Conservation (phyloP, 345 rosid genomes). For the Acer campestre region DNA sequence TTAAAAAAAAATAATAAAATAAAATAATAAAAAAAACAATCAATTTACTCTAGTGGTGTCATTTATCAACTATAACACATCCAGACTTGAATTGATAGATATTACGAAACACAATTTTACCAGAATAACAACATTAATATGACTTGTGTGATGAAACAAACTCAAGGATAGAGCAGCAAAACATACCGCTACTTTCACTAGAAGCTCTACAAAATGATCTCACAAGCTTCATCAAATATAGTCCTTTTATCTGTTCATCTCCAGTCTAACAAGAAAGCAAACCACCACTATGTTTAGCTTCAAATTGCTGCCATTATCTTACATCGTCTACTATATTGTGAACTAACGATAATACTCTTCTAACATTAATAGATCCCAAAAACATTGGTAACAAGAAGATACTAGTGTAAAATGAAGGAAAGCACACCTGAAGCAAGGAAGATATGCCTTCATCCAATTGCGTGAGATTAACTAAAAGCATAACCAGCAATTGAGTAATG, state of each 20-base stretch:
- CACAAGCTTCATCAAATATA: slow-evolving; percentile 82
- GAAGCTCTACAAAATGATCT: slow-evolving; percentile 83
- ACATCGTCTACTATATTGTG: background rate
- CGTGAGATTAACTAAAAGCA: slow-evolving; percentile 91
- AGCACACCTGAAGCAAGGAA: slow-evolving; percentile 91
- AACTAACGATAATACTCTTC: slow-evolving; percentile 1
- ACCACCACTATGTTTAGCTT: background rate
- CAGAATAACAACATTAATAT: background rate
- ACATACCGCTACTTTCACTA: slow-evolving; percentile 52
- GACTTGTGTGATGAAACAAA: background rate
- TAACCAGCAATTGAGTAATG: slow-evolving; percentile 62
- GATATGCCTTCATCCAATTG: slow-evolving; percentile 78
- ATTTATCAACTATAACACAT: background rate
- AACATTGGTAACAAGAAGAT: background rate
- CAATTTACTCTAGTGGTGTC: background rate
- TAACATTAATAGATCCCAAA: background rate
- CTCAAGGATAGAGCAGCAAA: slow-evolving; percentile 20
- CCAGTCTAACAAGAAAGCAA: slow-evolving; percentile 50
- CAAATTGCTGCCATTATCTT: background rate
- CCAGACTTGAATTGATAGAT: background rate
- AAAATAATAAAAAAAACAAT: background rate
- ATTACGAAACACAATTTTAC: background rate
- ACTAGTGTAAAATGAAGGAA: slow-evolving; percentile 7
- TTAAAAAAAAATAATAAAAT: background rate
- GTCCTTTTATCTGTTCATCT: slow-evolving; percentile 77